Conservation (phyloP, 768 basidiomycete species). For the Cyclocybe aegerita region DNA sequence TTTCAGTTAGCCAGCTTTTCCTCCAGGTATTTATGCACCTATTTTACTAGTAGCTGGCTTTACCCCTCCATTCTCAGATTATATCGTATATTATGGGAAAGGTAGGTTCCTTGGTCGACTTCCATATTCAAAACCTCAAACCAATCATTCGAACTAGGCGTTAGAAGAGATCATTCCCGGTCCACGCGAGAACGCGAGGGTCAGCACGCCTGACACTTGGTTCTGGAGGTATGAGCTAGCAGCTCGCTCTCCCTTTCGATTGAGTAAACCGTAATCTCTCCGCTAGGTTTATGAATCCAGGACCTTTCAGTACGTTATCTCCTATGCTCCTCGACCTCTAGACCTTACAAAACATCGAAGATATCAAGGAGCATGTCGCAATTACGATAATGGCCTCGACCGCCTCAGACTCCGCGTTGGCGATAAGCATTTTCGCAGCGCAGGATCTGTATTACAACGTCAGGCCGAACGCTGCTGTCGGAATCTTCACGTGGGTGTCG, state of each 20-base stretch:
- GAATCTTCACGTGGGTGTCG: conserved; percentile 31
- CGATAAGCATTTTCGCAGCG: conserved; percentile 52
- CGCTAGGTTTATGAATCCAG: conserved; percentile 49
- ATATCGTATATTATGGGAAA: conserved; percentile 50
- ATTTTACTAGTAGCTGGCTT: background rate
- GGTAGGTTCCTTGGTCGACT: background rate
- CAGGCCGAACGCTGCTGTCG: conserved; percentile 33
- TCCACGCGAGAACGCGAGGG: conserved; percentile 17
- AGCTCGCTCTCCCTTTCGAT: background rate
- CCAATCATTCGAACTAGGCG: background rate
- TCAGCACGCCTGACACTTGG: conserved; percentile 28
- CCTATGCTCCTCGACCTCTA: background rate
- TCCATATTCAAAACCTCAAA: background rate
- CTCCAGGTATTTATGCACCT: conserved; percentile 14
- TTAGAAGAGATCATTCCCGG: conserved; percentile 35
- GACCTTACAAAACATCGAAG: background rate
- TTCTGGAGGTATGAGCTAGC: conserved; percentile 35
- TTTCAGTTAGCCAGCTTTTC: conserved; percentile 43
- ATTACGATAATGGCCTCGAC: conserved; percentile 56
- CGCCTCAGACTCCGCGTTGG: conserved; percentile 45
- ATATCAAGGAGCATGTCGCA: conserved; percentile 46
- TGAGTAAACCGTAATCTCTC: conserved; percentile 21
- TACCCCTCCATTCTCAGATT: conserved; percentile 22
- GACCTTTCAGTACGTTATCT: conserved; percentile 47
- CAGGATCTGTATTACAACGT: conserved; percentile 53